Conservation (phyloP, 1,284 basidiomycete genomes). For the Ustilago bromivora region DNA sequence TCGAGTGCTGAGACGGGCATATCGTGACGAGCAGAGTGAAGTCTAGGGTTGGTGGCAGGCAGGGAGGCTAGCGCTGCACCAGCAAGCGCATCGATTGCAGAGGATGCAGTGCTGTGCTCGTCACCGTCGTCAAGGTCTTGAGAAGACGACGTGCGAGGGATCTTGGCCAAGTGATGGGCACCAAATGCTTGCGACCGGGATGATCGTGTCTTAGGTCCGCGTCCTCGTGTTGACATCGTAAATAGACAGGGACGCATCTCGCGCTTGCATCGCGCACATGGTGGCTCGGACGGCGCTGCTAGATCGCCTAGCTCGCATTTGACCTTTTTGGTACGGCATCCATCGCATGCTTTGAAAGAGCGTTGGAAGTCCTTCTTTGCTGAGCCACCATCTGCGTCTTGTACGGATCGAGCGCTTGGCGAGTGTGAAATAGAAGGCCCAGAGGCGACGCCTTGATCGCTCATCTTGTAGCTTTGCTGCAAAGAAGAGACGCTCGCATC, state of each 20-base stretch:
- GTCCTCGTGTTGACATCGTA: slow-evolving; percentile 53
- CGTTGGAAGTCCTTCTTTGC: slow-evolving; percentile 50
- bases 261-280: slow-evolving; percentile 51
- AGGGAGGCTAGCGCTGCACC: slow-evolving; percentile 49
- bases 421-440: slow-evolving; percentile 11
- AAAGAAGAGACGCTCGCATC: slow-evolving; percentile 25
- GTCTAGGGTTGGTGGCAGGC: slow-evolving; percentile 27
- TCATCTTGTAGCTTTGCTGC: slow-evolving; percentile 34
- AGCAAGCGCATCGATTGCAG: slow-evolving; percentile 43
- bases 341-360: slow-evolving; percentile 56
- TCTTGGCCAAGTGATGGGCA: slow-evolving; percentile 49
- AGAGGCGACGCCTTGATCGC: slow-evolving; percentile 18
- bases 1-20: slow-evolving; percentile 50
- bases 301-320: slow-evolving; percentile 56
- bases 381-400: slow-evolving; percentile 27
- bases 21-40: slow-evolving; percentile 49
- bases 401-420: slow-evolving; percentile 16
- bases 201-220: slow-evolving; percentile 46
- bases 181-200: slow-evolving; percentile 47
- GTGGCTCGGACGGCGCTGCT: slow-evolving; percentile 50
- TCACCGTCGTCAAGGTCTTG: slow-evolving; percentile 30
- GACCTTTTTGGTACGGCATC: slow-evolving; percentile 50
- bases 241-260: slow-evolving; percentile 51
- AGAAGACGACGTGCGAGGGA: slow-evolving; percentile 33
- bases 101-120: slow-evolving; percentile 31